phyloP scores from a whole-genome alignment of 805 yeast genomes.

The Yarrowia sp. region DNA sequence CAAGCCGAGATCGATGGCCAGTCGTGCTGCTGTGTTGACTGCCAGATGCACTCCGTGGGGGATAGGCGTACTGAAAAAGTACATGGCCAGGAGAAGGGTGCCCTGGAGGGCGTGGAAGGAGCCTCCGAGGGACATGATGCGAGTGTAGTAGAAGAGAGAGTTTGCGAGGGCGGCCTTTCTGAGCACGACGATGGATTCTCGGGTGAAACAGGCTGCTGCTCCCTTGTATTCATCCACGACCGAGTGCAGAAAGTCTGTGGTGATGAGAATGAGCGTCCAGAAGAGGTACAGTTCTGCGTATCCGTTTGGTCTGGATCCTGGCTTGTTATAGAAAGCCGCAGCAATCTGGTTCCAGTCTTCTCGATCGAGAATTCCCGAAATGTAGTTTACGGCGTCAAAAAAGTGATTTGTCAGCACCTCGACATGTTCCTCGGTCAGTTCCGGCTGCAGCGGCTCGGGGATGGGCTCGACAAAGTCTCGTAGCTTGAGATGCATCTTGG shows the following conservation, averaged over 20 bases:
- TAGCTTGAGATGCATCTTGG: constrained; percentile 24
- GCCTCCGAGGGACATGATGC: constrained; percentile 58
- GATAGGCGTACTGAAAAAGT: constrained; percentile 44
- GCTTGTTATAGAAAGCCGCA: not conserved
- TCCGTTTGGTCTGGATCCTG: constrained; percentile 17
- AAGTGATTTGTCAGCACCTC: constrained; percentile 3
- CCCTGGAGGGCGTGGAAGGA: constrained; percentile 62
- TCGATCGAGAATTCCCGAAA: constrained; percentile 11
- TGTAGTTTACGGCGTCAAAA: constrained; percentile 28
- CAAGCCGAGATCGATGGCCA: constrained; percentile 64
- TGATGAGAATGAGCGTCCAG: constrained; percentile 30
- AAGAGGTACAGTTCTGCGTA: constrained; percentile 30
- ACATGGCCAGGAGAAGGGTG: constrained; percentile 54
- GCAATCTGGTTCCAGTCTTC: constrained; percentile 34
- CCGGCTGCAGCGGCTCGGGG: constrained; percentile 21
- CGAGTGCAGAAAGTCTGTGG: constrained; percentile 6
- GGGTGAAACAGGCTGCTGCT: not conserved
- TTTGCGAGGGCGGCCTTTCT: constrained; percentile 47
- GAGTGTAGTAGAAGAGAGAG: constrained; percentile 61
- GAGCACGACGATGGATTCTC: not conserved
- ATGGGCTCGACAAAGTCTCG: constrained; percentile 36
- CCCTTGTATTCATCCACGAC: constrained; percentile 1
- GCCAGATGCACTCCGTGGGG: constrained; percentile 51
- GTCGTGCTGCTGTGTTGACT: constrained; percentile 56
- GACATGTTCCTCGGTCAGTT: constrained; percentile 2